Base-by-base conservation (phyloP, 2,329 filamentous ascomycete species). In the Aureobasidium subglaciale region DNA sequence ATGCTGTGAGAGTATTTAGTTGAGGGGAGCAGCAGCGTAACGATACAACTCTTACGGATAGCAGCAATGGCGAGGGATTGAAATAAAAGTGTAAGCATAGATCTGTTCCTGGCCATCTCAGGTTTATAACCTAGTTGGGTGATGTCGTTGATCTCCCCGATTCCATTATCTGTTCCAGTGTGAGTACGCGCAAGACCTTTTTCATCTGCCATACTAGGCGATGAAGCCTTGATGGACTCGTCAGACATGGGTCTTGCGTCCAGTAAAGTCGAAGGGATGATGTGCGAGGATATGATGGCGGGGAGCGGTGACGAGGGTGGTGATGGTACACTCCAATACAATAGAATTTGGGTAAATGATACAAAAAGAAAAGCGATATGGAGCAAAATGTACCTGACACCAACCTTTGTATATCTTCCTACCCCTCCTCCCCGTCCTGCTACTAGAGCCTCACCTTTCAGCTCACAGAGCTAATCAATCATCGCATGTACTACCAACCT, bases 1-100 rank as follows among this genome's bases (percentile, higher is more conserved):
- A 56, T 3, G 64, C 62, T 42, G 22, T 20, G 20, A 15, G 9
- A 15, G 4, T 1, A 1, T 9, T 48, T 18, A 30, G 24, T 11
- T 8, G 9, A 20, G 13, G 16, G 29, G 10, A 5, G 10, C 6
- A 27, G 5, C 3, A 20, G 15, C 2, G 9, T 15, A 20, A 11
- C 2, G 6, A 15, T 35, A 2, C 9, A 1, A 15, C 5, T 11
- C 40, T 1, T 45, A 55, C 52, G 81, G 43, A 83, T 79, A 18
- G 81, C 80, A 27, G 81, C 80, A 27, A 84, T 83, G 20, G 81
- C 80, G 7, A 84, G 69, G 0, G 78, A 78, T 65, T 84, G 81
- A 64, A 84, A 85, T 11, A 84, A 71, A 1, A 85, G 69, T 0
- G 80, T 83, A 59, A 78, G 73, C 62, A 84, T 75, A 0, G 81